Evolutionary conservation across 2,329 filamentous ascomycete species (phyloP), one percentile per base, ranked within the genome.

Genomic region (Zasmidium cellare): DNA sequence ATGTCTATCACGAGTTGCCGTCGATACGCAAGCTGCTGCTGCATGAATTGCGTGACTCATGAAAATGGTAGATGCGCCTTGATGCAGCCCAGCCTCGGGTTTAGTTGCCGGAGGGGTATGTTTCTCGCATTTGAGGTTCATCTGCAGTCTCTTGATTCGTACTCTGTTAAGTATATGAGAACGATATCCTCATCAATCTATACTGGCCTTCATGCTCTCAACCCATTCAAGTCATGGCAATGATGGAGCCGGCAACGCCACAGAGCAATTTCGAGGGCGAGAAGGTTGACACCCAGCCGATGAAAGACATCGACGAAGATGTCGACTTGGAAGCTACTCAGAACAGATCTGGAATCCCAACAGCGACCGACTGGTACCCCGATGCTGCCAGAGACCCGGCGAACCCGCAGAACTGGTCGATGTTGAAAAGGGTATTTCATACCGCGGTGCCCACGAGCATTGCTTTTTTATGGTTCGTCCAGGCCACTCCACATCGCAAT

Each of bases 361-460:
- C 58, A 20, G 61, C 58, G 16, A 46, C 46, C 44, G 64, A 66
- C 53, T 66, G 64, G 64, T 51, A 18, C 22, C 46, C 46, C 19
- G 41, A 19, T 12, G 50, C 19, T 9, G 19, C 16, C 14, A 6
- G n/a, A 18, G 62, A 65, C 52, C 51, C 56, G 11, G 60, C 53
- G 18, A 58, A 65, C 51, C 62, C 62, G 18, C 57, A 61, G 51
- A 63, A 65, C 56, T 66, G 62, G 62, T 54, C 58, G 1, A 46
- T 16, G 20, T 22, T 46, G 23, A 62, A 60, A 48, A 53, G 53
- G 45, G 25, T 35, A 3, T 54, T 47, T 38, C 52, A 54, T 2
- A 54, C 44, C 1, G 3, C 35, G 9, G 19, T 54, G 9, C 44
- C 45, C 6, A 35, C 19, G 50, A 18, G 61, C 61, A 51, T 65